These are phyloP conservation scores for Neocallimastix lanati DNA, from an alignment of 192 early-diverging fungal genomes.

Conservation along the genomic window DNA sequence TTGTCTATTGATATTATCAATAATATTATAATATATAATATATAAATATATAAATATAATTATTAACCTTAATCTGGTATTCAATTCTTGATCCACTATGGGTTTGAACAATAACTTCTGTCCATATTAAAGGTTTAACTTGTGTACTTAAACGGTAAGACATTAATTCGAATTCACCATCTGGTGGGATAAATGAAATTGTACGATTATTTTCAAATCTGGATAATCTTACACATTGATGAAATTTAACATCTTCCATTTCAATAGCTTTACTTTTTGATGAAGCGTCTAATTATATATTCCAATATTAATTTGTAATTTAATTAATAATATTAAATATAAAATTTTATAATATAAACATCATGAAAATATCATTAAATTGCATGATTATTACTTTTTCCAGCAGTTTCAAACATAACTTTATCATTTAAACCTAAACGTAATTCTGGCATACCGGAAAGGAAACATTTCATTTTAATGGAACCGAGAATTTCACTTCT, in stretches of 20 bases:
- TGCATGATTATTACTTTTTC: constrained; percentile 24
- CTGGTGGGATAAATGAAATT: constrained; percentile 74
- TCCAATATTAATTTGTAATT: too few species aligned
- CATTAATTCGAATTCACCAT: constrained; percentile 86
- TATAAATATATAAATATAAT: background rate
- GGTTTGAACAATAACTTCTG: constrained; percentile 63
- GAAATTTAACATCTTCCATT: constrained; percentile 82
- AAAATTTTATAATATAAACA: too few species aligned
- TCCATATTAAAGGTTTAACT: constrained; percentile 69
- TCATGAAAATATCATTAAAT: too few species aligned
- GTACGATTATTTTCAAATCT: constrained; percentile 76
- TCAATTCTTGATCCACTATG: constrained; percentile 86
- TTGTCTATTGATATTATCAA: too few species aligned
- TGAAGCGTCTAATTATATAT: constrained; percentile 10
- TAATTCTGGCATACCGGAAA: constrained; percentile 73
- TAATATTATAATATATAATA: too few species aligned
- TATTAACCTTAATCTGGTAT: too few species aligned
- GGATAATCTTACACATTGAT: constrained; percentile 75
- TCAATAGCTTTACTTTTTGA: constrained; percentile 63
- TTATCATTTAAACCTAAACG: constrained; percentile 75
- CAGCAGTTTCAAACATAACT: constrained; percentile 83
- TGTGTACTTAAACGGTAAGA: constrained; percentile 66
- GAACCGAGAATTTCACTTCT: constrained; percentile 60
- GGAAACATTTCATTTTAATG: constrained; percentile 69
- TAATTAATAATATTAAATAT: too few species aligned